Percentiles rank a stretch among this genome's conserved stretches.
phyloP scores from a whole-genome alignment of 1,284 basidiomycete genomes.

The Marasmius oreades region DNA sequence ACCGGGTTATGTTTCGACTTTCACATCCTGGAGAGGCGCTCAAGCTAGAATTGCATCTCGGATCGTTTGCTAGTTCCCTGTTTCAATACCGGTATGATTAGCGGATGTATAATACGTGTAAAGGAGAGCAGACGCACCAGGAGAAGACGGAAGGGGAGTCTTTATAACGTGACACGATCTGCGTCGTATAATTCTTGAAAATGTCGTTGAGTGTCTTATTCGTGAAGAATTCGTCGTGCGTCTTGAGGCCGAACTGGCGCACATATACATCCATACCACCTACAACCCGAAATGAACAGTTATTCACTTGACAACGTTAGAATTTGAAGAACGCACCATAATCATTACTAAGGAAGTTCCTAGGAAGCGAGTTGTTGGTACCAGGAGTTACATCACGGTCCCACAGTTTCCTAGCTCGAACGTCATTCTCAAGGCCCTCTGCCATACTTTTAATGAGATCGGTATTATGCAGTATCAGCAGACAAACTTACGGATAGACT shows the following conservation, averaged over 20 bases:
- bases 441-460: background rate
- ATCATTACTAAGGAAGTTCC: slow-evolving; percentile 56
- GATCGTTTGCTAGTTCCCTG: slow-evolving; percentile 63
- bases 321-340: slow-evolving; percentile 42
- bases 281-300: too few species aligned
- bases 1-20: slow-evolving; percentile 48
- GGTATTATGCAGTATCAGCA: background rate
- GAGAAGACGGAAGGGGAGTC: slow-evolving; percentile 48
- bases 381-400: slow-evolving; percentile 32
- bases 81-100: background rate
- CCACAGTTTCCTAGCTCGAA: slow-evolving; percentile 17
- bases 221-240: slow-evolving; percentile 59
- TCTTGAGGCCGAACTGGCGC: slow-evolving; percentile 40
- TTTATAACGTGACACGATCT: slow-evolving; percentile 51
- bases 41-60: slow-evolving; percentile 57
- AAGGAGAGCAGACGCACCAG: slow-evolving; percentile 33
- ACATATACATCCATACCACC: slow-evolving; percentile 68
- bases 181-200: slow-evolving; percentile 55
- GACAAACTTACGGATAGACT: too few species aligned
- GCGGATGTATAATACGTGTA: background rate
- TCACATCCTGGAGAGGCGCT: slow-evolving; percentile 38
- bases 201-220: slow-evolving; percentile 43
- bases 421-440: slow-evolving; percentile 13
- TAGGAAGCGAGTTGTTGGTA: slow-evolving; percentile 40
- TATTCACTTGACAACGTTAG: slow-evolving; percentile 3